Percentiles rank a stretch among this genome's conserved stretches.
Evolutionary conservation across 1,284 basidiomycete species (phyloP).

Genomic region (Sphaerobolus stellatus): DNA sequence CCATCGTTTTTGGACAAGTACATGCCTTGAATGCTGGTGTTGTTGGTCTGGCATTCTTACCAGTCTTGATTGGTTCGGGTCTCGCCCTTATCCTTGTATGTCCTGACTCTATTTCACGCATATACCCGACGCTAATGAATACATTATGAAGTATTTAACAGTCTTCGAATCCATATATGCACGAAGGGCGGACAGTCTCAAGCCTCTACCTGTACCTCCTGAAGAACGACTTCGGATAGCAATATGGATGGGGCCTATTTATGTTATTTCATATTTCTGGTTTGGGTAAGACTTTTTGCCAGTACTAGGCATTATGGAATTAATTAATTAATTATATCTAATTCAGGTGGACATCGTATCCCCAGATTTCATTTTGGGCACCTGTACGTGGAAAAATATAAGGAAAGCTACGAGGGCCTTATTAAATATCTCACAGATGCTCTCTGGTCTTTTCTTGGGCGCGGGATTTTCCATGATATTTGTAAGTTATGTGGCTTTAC

Average conservation of each 20-base stretch:
- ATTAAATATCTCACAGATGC: conserved; percentile 15
- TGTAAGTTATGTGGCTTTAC: no score
- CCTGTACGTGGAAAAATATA: conserved; percentile 18
- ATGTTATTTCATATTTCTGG: conserved; percentile 41
- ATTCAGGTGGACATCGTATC: conserved; percentile 42
- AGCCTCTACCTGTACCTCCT: conserved; percentile 23
- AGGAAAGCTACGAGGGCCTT: no score
- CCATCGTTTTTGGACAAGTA: conserved; percentile 41
- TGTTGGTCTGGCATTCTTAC: conserved; percentile 39
- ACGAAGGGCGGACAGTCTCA: conserved; percentile 13
- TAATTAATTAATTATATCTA: conserved; percentile 36
- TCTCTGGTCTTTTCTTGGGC: conserved; percentile 45
- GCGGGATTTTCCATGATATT: conserved; percentile 45
- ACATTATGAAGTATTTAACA: conserved; percentile 18
- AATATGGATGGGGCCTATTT: conserved; percentile 26
- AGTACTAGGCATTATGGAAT: conserved; percentile 20
- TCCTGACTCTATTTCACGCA: neutral
- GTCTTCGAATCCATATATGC: conserved; percentile 28
- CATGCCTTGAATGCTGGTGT: conserved; percentile 43
- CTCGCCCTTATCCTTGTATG: conserved; percentile 17
- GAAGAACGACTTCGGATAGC: conserved; percentile 31
- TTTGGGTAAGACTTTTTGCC: conserved; percentile 29
- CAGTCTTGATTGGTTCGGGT: conserved; percentile 41
- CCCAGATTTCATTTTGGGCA: conserved; percentile 39
- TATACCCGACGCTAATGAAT: neutral